Evolutionary conservation across 768 basidiomycete species (phyloP).

Genomic region (Fistulinella prunicolor): DNA sequence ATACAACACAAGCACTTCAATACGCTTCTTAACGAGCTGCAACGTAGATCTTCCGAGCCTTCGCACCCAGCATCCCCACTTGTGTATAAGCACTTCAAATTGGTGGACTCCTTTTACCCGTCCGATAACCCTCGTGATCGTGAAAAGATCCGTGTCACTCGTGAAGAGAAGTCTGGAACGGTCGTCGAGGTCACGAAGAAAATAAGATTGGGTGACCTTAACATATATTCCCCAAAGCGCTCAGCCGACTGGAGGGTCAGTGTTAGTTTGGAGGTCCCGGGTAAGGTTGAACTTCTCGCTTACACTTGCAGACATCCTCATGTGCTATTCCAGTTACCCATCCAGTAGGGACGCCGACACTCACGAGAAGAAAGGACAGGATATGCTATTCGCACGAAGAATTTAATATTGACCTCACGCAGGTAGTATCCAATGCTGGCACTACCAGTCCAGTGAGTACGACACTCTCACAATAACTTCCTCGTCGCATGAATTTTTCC

Average conservation of each 20-base stretch:
- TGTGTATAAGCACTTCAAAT: slow-evolving; percentile 70
- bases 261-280: slow-evolving; percentile 86
- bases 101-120: slow-evolving; percentile 77
- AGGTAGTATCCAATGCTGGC: slow-evolving; percentile 63
- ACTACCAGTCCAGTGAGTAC: slow-evolving; percentile 49
- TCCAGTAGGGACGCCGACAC: slow-evolving; percentile 59
- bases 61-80: slow-evolving; percentile 56
- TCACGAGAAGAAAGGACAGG: slow-evolving; percentile 80
- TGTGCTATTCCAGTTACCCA: slow-evolving; percentile 50
- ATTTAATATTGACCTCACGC: slow-evolving; percentile 90
- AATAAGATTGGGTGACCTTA: slow-evolving; percentile 79
- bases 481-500: not conserved
- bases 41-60: slow-evolving; percentile 51
- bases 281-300: slow-evolving; percentile 43
- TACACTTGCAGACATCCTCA: slow-evolving; percentile 1
- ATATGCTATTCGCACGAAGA: slow-evolving; percentile 93
- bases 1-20: slow-evolving; percentile 88
- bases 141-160: slow-evolving; percentile 78
- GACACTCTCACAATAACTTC: not conserved
- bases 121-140: slow-evolving; percentile 36
- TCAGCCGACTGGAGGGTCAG: slow-evolving; percentile 90
- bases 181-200: slow-evolving; percentile 75
- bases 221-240: slow-evolving; percentile 80
- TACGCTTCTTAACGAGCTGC: slow-evolving; percentile 78
- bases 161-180: slow-evolving; percentile 66